phyloP scores from a whole-genome alignment of 2,329 filamentous ascomycete genomes.

The Chrysosporium queenslandicum region DNA sequence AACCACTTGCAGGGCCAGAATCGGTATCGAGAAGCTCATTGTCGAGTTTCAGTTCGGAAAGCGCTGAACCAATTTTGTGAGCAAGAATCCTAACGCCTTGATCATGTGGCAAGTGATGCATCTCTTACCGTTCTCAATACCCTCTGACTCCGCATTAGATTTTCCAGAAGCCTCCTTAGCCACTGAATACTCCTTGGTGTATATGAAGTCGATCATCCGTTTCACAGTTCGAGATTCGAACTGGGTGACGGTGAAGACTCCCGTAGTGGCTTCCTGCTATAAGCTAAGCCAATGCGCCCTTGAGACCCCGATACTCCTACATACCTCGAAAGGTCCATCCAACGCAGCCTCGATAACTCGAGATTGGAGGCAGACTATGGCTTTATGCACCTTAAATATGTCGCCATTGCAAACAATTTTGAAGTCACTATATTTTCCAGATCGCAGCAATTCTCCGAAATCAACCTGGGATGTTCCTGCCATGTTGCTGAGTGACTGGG shows the following conservation, averaged over 20 bases:
- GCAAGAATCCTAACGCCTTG: too few species aligned
- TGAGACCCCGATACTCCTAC: constrained; percentile 2
- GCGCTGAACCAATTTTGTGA: background rate
- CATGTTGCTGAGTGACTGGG: background rate
- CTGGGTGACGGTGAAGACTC: constrained; percentile 7
- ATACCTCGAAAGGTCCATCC: constrained; percentile 23
- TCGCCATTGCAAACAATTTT: constrained; percentile 17
- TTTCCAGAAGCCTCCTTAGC: background rate
- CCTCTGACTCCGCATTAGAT: background rate
- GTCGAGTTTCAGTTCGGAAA: background rate
- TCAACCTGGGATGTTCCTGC: background rate
- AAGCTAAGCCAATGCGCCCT: background rate
- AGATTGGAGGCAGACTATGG: constrained; percentile 21
- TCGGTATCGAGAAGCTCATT: background rate
- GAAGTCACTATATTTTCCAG: constrained; percentile 11
- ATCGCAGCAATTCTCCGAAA: background rate
- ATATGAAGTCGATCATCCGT: constrained; percentile 12
- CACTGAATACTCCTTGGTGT: constrained; percentile 2
- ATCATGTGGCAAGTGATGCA: too few species aligned
- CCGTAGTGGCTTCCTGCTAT: constrained; percentile 11
- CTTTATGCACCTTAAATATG: constrained; percentile 22
- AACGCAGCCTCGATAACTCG: constrained; percentile 12
- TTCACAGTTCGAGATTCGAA: constrained; percentile 13
- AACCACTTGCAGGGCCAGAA: too few species aligned
- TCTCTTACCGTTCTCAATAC: background rate